Conservation (phyloP, 1,139 yeast species). For the Scheffersomyces segobiensis region DNA sequence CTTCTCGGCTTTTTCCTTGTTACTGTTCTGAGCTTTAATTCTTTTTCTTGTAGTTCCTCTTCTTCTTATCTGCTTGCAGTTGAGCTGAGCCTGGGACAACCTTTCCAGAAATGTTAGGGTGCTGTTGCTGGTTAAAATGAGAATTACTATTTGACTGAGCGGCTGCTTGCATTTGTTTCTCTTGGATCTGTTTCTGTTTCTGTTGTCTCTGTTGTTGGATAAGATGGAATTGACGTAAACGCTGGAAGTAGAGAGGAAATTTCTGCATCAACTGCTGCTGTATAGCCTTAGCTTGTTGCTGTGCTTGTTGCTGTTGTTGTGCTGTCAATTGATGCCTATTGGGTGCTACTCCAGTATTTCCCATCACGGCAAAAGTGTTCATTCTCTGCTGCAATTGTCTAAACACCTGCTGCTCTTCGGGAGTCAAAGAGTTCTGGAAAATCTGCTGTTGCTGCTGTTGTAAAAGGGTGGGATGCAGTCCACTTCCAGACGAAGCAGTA, state of each 20-base stretch:
- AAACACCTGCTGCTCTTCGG: constrained; percentile 47
- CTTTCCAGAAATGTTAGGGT: constrained; percentile 17
- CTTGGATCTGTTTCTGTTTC: constrained; percentile 16
- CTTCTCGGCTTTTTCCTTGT: no score
- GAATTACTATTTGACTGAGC: constrained; percentile 3
- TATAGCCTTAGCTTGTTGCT: constrained; percentile 44
- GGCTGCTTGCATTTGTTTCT: constrained; percentile 11
- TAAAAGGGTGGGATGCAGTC: constrained; percentile 21
- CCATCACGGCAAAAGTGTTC: constrained; percentile 47
- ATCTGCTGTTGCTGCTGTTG: constrained; percentile 51
- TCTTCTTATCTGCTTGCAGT: constrained; percentile 13
- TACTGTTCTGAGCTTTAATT: neutral
- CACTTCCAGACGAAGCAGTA: constrained; percentile 3
- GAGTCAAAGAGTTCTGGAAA: constrained; percentile 42
- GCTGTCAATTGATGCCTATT: constrained; percentile 44
- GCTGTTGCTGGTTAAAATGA: constrained; percentile 11
- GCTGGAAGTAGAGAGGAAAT: constrained; percentile 46
- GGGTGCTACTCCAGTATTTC: constrained; percentile 47
- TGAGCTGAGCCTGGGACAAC: constrained; percentile 10
- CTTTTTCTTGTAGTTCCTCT: constrained; percentile 13
- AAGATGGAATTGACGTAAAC: constrained; percentile 42
- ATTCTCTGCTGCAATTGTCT: constrained; percentile 44
- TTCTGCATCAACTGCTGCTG: constrained; percentile 47
- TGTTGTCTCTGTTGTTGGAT: constrained; percentile 39
- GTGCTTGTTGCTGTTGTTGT: constrained; percentile 48